Evolutionary conservation across 768 basidiomycete genomes (phyloP), one percentile per base, ranked within the genome.

Genomic region (Kwoniella mangroviensis): DNA sequence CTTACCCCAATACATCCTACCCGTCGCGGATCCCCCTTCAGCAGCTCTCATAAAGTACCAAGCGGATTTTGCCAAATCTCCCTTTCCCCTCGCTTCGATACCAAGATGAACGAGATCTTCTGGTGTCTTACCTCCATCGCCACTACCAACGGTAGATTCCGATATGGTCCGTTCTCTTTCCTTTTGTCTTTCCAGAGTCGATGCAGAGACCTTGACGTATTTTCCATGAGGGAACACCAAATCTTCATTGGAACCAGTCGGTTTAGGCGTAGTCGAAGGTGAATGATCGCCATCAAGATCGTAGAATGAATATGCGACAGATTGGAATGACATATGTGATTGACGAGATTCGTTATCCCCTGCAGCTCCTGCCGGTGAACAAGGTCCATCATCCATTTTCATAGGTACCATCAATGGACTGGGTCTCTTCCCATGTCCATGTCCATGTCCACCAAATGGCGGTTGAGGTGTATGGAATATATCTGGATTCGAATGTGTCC

Each of bases 41-140:
- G 82, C 81, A 62, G 82, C 78, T 68, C 74, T 77, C 69, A 76
- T 72, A 55, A 83, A 83, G 59, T 77, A 78, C 73, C 78, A 81
- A 63, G 79, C 81, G 19, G 73, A 74, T 51, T 78, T 79, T 4
- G 79, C 70, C 21, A 81, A 42, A 69, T 83, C 82, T 15, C 78
- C 74, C 28, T 72, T 67, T 13, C 72, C 79, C 62, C 77, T 75
- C 0, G 79, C 78, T 41, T 79, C 78, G 5, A 82, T 70, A 2
- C 81, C 81, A 15, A 63, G 69, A 55, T 67, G 57, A 1, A 83
- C 65, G n/a, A 75, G 69, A 43, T 81, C 78, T 17, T 79, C 78
- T 13, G 79, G 62, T n/a, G 70, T 66, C 40, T 64, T 61, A 0
- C 58, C 62, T 21, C 28, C 68, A 28, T 67, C 67, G 0, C 24